Conservation (phyloP, 169 alveolate species). For the Cryptosporidium sp. region DNA sequence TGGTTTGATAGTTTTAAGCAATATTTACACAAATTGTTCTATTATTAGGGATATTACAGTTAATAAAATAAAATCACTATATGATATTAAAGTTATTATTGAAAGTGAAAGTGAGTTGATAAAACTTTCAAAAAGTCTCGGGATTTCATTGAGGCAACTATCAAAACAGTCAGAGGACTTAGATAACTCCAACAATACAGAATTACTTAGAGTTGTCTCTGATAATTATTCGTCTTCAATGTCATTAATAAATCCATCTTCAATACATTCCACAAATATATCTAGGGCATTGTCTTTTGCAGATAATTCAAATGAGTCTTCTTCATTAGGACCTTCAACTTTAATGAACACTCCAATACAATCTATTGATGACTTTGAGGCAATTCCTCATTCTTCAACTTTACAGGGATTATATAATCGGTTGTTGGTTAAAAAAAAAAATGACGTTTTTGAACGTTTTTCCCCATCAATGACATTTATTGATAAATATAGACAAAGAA, state of each 20-base stretch:
- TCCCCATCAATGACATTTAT: conserved; percentile 59
- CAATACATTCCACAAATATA: conserved; percentile 18
- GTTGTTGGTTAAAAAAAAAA: conserved; percentile 20
- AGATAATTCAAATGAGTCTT: conserved; percentile 45
- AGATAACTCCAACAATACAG: background rate
- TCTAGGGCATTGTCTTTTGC: conserved; percentile 45
- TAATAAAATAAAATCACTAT: conserved; percentile 29
- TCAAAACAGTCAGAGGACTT: conserved; percentile 20
- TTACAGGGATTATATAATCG: conserved; percentile 51
- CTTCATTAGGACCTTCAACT: conserved; percentile 58
- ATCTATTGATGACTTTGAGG: conserved; percentile 40
- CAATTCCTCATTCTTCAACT: conserved; percentile 47
- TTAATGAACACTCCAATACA: conserved; percentile 43
- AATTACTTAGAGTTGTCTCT: conserved; percentile 16
- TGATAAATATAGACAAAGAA: conserved; percentile 41
- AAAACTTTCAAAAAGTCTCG: conserved; percentile 40
- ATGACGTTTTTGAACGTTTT: conserved; percentile 36
- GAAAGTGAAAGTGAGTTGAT: conserved; percentile 63
- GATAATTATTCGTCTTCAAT: conserved; percentile 24
- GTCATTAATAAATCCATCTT: conserved; percentile 28
- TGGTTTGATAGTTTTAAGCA: conserved; percentile 32
- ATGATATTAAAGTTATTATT: conserved; percentile 47
- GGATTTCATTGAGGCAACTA: conserved; percentile 33
- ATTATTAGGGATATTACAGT: conserved; percentile 64
- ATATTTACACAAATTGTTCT: conserved; percentile 53